These are phyloP conservation scores for Rutstroemia sp. DNA, from an alignment of 2,329 filamentous ascomycete species.

Conservation along the genomic window DNA sequence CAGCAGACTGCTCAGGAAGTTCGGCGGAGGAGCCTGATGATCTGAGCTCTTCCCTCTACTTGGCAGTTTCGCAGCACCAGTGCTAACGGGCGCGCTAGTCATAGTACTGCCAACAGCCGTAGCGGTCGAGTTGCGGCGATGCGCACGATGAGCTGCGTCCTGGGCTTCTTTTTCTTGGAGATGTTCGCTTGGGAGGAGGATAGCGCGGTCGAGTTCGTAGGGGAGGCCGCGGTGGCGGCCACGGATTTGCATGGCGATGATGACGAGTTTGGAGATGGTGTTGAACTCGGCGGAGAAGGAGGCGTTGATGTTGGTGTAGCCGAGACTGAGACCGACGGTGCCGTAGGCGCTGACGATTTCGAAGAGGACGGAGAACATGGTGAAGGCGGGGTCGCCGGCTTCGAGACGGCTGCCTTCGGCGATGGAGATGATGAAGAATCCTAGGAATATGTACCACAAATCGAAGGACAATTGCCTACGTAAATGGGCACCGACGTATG, in stretches of 20 bases:
- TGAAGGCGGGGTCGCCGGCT: conserved; percentile 49
- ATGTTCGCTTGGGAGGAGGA: conserved; percentile 59
- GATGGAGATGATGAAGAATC: conserved; percentile 87
- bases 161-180: conserved; percentile 51
- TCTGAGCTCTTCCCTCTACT: conserved; percentile 8
- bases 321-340: conserved; percentile 85
- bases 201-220: conserved; percentile 62
- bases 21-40: conserved; percentile 12
- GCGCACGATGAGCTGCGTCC: conserved; percentile 28
- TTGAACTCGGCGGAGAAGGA: conserved; percentile 80
- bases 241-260: conserved; percentile 63
- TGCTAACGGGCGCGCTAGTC: neutral
- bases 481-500: conserved; percentile 86
- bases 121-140: conserved; percentile 14
- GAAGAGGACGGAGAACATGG: conserved; percentile 66
- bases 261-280: conserved; percentile 53
- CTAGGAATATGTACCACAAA: conserved; percentile 92
- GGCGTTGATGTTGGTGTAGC: conserved; percentile 67
- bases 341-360: conserved; percentile 89
- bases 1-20: conserved; percentile 24
- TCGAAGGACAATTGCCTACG: conserved; percentile 93
- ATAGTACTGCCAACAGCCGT: conserved; percentile 6
- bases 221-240: conserved; percentile 62
- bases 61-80: conserved; percentile 10
- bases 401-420: conserved; percentile 70